These are phyloP conservation scores for Lumnitzera littorea DNA, from an alignment of 345 rosid species.

Conservation along the genomic window DNA sequence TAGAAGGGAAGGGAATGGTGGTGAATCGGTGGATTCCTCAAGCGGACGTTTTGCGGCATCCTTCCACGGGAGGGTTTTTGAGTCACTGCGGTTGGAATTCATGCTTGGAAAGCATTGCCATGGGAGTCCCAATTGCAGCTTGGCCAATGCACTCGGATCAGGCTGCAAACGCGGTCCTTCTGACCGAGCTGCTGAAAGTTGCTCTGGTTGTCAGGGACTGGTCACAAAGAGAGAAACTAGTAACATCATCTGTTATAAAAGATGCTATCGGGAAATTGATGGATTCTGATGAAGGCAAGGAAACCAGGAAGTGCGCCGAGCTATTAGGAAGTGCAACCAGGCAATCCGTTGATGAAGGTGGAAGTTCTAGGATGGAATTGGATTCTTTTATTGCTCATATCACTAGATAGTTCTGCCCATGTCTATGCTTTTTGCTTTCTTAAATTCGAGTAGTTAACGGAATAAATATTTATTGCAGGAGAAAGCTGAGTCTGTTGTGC, in stretches of 20 bases:
- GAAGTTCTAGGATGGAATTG: slow-evolving; percentile 28
- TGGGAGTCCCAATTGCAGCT: slow-evolving; percentile 48
- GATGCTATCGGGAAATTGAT: slow-evolving; percentile 24
- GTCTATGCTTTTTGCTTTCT: too few species aligned
- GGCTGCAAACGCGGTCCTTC: slow-evolving; percentile 28
- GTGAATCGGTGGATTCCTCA: slow-evolving; percentile 51
- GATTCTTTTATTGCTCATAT: slow-evolving; percentile 38
- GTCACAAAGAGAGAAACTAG: slow-evolving; percentile 18
- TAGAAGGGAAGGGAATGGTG: slow-evolving; percentile 24
- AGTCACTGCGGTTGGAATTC: slow-evolving; percentile 63
- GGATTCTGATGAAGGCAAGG: slow-evolving; percentile 35
- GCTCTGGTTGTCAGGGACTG: slow-evolving; percentile 27
- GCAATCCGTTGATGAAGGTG: slow-evolving; percentile 24
- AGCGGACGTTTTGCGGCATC: slow-evolving; percentile 34
- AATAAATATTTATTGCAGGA: too few species aligned
- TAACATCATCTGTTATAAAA: slow-evolving; percentile 13
- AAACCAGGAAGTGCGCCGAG: slow-evolving; percentile 27
- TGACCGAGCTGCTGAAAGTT: slow-evolving; percentile 26
- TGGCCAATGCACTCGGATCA: slow-evolving; percentile 58
- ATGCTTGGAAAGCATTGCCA: slow-evolving; percentile 41
- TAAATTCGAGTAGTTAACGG: too few species aligned
- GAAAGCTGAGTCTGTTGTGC: too few species aligned
- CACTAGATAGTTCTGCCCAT: slow-evolving; percentile 1
- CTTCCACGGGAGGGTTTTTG: slow-evolving; percentile 34
- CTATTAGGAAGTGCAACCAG: slow-evolving; percentile 14